Percentiles rank a stretch among this genome's conserved stretches.
These are phyloP conservation scores for Macaranga tanarius DNA, from an alignment of 441 rosid genomes.

Conservation along the genomic window DNA sequence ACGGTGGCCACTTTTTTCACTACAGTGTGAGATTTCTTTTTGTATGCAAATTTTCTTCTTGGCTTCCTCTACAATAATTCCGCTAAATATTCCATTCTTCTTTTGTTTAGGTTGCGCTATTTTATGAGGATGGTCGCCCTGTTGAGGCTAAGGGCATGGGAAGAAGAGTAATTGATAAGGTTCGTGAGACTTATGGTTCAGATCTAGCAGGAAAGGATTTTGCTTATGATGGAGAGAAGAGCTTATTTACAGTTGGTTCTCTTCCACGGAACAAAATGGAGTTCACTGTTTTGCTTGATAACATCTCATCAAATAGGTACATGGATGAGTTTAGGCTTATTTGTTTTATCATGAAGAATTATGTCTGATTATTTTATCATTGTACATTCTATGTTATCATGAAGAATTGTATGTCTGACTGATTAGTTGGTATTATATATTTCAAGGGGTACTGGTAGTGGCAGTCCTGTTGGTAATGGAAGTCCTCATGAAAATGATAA, in stretches of 20 bases:
- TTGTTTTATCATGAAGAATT: neutral
- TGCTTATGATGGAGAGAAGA: constrained; percentile 62
- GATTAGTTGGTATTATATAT: constrained; percentile 3
- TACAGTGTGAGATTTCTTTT: constrained; percentile 36
- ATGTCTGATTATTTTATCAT: neutral
- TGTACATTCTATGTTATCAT: too few relatives aligned
- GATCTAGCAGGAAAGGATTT: constrained; percentile 51
- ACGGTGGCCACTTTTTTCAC: constrained; percentile 40
- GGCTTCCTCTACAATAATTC: neutral
- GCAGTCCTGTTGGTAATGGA: constrained; percentile 34
- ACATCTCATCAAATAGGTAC: constrained; percentile 38
- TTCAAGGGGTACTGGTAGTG: constrained; percentile 37
- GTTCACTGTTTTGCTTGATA: constrained; percentile 52
- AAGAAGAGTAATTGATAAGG: constrained; percentile 45
- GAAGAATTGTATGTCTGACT: neutral
- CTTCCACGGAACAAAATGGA: constrained; percentile 52
- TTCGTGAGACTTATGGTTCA: constrained; percentile 44
- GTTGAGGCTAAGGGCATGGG: constrained; percentile 51
- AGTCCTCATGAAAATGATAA: constrained; percentile 40
- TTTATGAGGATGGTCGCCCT: constrained; percentile 55
- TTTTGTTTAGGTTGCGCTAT: constrained; percentile 37
- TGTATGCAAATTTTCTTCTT: neutral
- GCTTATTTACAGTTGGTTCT: constrained; percentile 49
- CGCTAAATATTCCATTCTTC: neutral
- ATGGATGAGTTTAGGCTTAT: neutral